Evolutionary conservation across 2,329 filamentous ascomycete genomes (phyloP).

Genomic region (Drechslera avenae): DNA sequence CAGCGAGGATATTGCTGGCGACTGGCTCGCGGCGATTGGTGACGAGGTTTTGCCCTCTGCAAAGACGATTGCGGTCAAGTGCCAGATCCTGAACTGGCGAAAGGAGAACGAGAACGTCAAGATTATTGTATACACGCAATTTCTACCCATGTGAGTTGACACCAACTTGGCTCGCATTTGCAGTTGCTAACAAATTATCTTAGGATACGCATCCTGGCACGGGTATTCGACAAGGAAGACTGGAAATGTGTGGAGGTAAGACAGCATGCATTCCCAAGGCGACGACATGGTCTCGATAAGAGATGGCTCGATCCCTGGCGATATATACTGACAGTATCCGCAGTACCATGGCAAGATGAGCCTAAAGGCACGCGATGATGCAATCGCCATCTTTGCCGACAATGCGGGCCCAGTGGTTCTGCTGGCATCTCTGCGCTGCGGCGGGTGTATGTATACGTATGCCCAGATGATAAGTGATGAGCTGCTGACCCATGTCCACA

Average conservation of each 20-base stretch:
- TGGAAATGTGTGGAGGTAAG: conserved; percentile 55
- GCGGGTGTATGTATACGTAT: conserved; percentile 49
- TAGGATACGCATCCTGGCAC: conserved; percentile 55
- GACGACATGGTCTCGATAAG: neutral
- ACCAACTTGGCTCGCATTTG: accelerated
- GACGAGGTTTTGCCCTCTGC: conserved; percentile 50
- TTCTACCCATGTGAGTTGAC: conserved; percentile 53
- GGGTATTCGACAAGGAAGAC: conserved; percentile 56
- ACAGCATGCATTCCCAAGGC: neutral
- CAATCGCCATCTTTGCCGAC: conserved; percentile 55
- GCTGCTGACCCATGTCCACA: conserved; percentile 1
- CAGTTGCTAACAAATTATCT: conserved; percentile 6
- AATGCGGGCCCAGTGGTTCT: conserved; percentile 53
- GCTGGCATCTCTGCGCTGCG: conserved; percentile 62
- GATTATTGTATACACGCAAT: conserved; percentile 66
- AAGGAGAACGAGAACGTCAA: conserved; percentile 56
- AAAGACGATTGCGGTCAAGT: conserved; percentile 55
- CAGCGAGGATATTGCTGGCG: conserved; percentile 37
- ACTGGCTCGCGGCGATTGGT: conserved; percentile 49
- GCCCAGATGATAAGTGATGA: neutral
- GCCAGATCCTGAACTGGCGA: conserved; percentile 53
- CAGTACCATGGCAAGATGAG: conserved; percentile 58
- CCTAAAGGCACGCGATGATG: conserved; percentile 51
- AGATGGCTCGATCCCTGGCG: too few relatives aligned
- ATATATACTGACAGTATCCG: conserved; percentile 9